phyloP scores from a whole-genome alignment of 305 asterid species.

The Solanum hybrid region DNA sequence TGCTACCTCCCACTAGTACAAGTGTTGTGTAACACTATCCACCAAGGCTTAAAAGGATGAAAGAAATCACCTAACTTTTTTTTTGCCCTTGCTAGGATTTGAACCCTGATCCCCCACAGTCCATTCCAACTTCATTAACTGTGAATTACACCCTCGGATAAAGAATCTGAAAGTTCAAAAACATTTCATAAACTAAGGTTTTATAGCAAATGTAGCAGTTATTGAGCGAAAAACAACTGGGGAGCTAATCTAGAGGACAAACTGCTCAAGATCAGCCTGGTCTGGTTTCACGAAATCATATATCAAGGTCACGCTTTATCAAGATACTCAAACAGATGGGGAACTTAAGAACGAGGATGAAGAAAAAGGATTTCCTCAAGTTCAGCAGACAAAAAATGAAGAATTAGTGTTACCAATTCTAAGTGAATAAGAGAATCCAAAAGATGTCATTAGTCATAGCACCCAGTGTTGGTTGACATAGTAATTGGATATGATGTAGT shows the following conservation, averaged over 20 bases:
- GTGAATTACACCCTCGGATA: not conserved
- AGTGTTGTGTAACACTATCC: not conserved
- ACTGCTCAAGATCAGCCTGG: not conserved
- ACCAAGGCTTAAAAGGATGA: not conserved
- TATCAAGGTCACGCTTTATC: not conserved
- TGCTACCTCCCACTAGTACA: not conserved
- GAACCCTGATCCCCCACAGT: not conserved
- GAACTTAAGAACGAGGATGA: not conserved
- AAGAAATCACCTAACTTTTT: not conserved
- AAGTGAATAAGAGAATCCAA: not conserved
- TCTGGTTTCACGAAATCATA: not conserved
- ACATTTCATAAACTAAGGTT: not conserved
- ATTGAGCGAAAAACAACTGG: not conserved
- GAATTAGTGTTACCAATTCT: not conserved
- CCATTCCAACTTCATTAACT: not conserved
- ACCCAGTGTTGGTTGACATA: not conserved
- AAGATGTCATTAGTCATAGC: not conserved
- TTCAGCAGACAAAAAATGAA: not conserved
- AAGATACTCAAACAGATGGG: not conserved
- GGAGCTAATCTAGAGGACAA: not conserved
- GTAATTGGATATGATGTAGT: not conserved
- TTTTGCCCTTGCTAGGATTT: not conserved
- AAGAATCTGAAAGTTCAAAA: not conserved
- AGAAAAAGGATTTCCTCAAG: not conserved
- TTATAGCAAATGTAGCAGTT: not conserved